phyloP scores from a whole-genome alignment of 2,329 filamentous ascomycete genomes.

The Phoma sp. region DNA sequence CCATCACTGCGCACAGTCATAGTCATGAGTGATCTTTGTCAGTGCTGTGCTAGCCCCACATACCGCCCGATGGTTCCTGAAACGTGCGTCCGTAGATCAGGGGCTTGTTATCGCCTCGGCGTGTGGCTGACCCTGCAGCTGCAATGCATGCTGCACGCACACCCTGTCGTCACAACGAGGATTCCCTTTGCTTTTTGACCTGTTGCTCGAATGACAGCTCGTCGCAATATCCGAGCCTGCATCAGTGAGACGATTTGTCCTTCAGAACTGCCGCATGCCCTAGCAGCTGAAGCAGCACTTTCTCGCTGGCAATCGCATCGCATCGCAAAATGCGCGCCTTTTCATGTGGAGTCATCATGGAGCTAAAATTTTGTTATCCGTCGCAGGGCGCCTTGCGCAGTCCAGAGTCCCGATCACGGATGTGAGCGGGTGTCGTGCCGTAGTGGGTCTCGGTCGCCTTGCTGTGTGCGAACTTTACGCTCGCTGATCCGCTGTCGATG shows the following conservation, averaged over 20 bases:
- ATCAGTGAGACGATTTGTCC: too few species aligned
- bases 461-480: not conserved
- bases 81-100: conserved; percentile 15
- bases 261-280: too few species aligned
- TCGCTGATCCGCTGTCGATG: not conserved
- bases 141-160: conserved; percentile 4
- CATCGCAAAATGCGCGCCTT: too few species aligned
- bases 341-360: not conserved
- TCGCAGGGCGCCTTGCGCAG: not conserved
- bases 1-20: not conserved
- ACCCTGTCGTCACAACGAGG: not conserved
- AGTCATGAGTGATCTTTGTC: not conserved
- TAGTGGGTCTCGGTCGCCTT: not conserved
- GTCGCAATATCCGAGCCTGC: not conserved
- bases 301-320: too few species aligned
- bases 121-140: conserved; percentile 7
- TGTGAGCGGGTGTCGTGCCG: not conserved
- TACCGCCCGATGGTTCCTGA: conserved; percentile 5
- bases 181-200: not conserved
- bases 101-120: conserved; percentile 4
- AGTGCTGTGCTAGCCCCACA: not conserved
- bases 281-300: too few species aligned
- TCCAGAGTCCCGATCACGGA: not conserved
- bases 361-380: not conserved
- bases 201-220: not conserved